Evolutionary conservation across 2,329 filamentous ascomycete genomes (phyloP), one percentile per base, ranked within the genome.

Genomic region (Pseudogymnoascus sp.): DNA sequence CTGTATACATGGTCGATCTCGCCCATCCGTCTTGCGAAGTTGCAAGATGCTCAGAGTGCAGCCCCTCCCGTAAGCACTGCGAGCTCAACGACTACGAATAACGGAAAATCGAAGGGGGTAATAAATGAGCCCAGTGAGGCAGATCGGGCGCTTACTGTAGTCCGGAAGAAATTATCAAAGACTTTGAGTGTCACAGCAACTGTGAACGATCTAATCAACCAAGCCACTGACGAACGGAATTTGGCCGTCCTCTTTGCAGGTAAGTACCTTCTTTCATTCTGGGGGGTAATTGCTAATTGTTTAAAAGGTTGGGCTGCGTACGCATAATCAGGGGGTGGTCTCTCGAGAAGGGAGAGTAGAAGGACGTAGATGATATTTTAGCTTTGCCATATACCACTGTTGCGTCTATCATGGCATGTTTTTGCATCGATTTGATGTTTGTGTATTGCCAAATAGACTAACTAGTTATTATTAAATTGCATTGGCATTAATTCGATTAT

Each of bases 151-250:
- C 78, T 99, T 61, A 90, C 91, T 62, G 89, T 97, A 20, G 94
- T 99, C 61, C 86, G 90, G 71, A 97, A 97, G 82, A 99, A 99
- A 77, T 75, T 99, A 67, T 90, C 88, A 65, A 96, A 96, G 79
- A 92, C 90, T 2, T 75, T 99, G 71, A 99, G 93, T 72, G 93
- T 96, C 15, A 90, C 89, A 61, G 95, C 94, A 2, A 97, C 91
- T 12, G 94, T 99, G 60, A 97, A 97, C 70, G 94, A 99, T 71
- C 76, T 99, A 65, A 99, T 99, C 66, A 94, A 97, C 72, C 89
- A 96, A 75, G 93, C 94, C 6, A 93, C 89, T 1, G 94, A 99
- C 74, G 92, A 96, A 76, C 83, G 84, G 66, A 97, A 99, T 71
- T 73, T 99, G 69, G 93, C 94, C 2, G 86, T 97, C 41, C 75